Evolutionary conservation across 257 asterid genomes (phyloP), one percentile per base, ranked within the genome.

Genomic region (Gardenia jasminoides): DNA sequence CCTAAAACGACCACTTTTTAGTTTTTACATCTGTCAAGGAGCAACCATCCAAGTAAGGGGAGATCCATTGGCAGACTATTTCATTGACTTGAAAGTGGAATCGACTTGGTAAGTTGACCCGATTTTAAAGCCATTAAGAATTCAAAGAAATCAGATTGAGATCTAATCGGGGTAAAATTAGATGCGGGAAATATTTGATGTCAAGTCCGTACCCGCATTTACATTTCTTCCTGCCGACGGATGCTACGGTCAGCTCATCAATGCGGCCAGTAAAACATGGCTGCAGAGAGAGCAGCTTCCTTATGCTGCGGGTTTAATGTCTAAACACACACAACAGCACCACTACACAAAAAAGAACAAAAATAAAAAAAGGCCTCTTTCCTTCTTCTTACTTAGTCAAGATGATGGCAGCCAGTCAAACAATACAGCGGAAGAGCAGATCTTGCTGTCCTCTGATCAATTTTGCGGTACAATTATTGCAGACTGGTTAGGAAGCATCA

Each of bases 391-490:
- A n/a, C n/a, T n/a, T n/a, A n/a, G n/a, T n/a, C n/a, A 54, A 31
- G 61, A 56, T 39, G 44, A 44, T 33, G 67, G 68, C 28, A 50
- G 68, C 68, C n/a, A 30, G 71, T 78, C 72, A 79, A 70, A 28
- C 71, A 69, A 76, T 80, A 65, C 82, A 83, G 70, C 69, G 50
- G 80, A 80, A 76, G 75, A 67, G 61, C 80, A 67, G 33, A 77
- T 80, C 80, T 54, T 50, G 33, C 61, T 80, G 87, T 83, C 84
- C 70, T 84, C 79, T 77, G 68, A 58, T 59, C 71, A 33, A 74
- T 13, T 61, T 48, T 70, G 50, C 73, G 77, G 43, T 46, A 48
- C 75, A 76, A 47, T 47, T 26, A 67, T 77, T 76, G 50, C 52
- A 5, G n/a, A 46, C 28, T 47, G 16, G 75, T 16, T 50, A 43